Base-by-base conservation (phyloP, 2,329 filamentous ascomycete genomes). In the Sordariomycetes sp. region DNA sequence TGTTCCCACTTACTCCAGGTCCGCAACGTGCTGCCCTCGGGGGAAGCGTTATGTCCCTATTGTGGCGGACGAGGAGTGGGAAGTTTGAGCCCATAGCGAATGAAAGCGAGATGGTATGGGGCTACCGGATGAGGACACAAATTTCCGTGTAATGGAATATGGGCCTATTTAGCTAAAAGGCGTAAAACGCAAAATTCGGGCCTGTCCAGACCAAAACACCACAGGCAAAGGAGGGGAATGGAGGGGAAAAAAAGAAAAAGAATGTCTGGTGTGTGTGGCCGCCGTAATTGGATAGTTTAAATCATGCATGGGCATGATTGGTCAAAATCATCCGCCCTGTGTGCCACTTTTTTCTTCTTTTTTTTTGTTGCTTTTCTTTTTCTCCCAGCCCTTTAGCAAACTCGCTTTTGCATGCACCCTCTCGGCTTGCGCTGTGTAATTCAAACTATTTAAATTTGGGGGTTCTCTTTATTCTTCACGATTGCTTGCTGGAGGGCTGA, bases 361-460 rank as follows among this genome's bases (percentile, higher is more conserved):
- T 51, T 57, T 57, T 58, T 50, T 51, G 20, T 25, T 50, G 57
- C 24, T 52, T 57, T 60, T 37, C 57, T 58, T 60, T 60, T 55
- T 60, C 58, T 53, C 32, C 54, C 51, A 48, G 22, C 16, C 20
- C 43, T 40, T 46, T 7, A 6, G 14, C 40, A 18, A n/a, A 50
- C 20, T 50, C 11, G 46, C 22, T 22, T 50, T 20, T 24, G 5
- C 3, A 14, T 24, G 14, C 14, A n/a, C 4, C 55, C 34, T n/a
- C 40, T 32, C 28, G 8, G 28, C 28, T 32, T 32, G 28, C 8
- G 28, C 28, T 32, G 28, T 32, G 28, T 32, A 32, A 32, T 32
- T 32, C 28, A 32, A 14, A 50, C 12, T 54, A 43, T 43, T 43
- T 43, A 4, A 14, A 3, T 43, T 16, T 46, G 11, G 16, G 16